Evolutionary conservation across 1,284 basidiomycete genomes (phyloP).

Genomic region (Porphyrellus sp.): DNA sequence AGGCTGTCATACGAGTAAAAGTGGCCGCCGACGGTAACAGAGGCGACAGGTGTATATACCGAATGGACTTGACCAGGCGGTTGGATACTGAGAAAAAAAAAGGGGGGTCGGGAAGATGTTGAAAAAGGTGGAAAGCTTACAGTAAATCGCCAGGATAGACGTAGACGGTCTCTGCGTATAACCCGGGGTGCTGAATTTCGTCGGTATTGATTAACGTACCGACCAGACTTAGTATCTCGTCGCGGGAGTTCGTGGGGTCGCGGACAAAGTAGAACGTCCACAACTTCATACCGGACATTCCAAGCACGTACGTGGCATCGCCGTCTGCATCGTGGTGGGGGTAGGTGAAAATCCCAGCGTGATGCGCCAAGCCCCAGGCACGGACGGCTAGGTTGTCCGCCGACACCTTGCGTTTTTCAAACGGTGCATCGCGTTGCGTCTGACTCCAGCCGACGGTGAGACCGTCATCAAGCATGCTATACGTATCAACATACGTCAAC

Average conservation of each 20-base stretch:
- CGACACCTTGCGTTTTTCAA: not conserved
- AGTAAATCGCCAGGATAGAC: not conserved
- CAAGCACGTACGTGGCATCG: not conserved
- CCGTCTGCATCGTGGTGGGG: not conserved
- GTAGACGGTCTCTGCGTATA: not conserved
- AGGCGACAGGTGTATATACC: not conserved
- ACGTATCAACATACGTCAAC: too few relatives aligned
- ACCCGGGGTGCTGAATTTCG: not conserved
- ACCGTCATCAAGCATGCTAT: conserved; percentile 1
- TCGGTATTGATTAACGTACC: not conserved
- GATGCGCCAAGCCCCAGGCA: not conserved
- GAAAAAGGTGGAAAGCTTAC: not conserved
- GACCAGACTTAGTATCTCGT: not conserved
- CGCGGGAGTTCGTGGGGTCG: not conserved
- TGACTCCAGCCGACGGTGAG: not conserved
- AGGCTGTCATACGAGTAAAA: not conserved
- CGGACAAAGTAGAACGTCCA: not conserved
- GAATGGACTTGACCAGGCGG: not conserved
- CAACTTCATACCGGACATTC: not conserved
- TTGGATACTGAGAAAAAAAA: not conserved
- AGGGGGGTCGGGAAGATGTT: too few relatives aligned
- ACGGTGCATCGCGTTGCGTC: not conserved
- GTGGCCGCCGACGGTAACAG: not conserved
- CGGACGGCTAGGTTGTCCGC: not conserved
- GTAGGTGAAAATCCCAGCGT: not conserved